Base-by-base conservation (phyloP, 768 basidiomycete genomes). In the Lactarius evosmus region DNA sequence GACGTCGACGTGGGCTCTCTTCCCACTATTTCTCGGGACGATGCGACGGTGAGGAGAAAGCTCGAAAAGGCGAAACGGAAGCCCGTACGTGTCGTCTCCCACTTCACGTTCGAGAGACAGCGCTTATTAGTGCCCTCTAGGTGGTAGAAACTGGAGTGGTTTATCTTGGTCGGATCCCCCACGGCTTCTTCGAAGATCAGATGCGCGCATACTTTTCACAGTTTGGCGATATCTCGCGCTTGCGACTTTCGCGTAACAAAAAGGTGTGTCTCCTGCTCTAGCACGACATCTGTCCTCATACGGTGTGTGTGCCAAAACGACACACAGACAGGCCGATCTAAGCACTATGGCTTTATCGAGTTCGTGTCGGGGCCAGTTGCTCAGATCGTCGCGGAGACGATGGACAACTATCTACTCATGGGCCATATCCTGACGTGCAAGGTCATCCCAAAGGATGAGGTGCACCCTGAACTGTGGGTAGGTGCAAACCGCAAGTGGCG, bases 121-220 rank as follows among this genome's bases (percentile, higher is more conserved):
- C 7, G 3, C 61, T 44, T 44, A 66, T 62, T 61, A 61, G 27
- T 11, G 4, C 17, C 34, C 40, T 40, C 66, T 69, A 87, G 85
- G 78, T 79, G 30, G 82, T 80, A 67, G 86, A 93, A 69, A 83
- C 83, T 46, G 97, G 97, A 29, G 93, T 95, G 0, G 72, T 99
- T 25, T 95, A 85, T 78, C 80, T 99, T 59, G 88, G 95, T 17
- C 87, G 95, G 63, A 82, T 99, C 59, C 97, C 97, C 2, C 95
- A 98, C 70, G 97, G 97, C 25, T 98, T 99, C 77, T 96, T 93
- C 76, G 97, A 99, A 76, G 93, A 92, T 60, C 89, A 98, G 75
- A 85, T 98, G 75, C 85, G 85, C 67, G 86, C 85, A 2, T 98
- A 98, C 77, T 97, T 99, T 72, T 83, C 89, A 30, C 97, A 99